Base-by-base conservation (phyloP, 2,329 filamentous ascomycete genomes). In the Aspergillus fijiensis region DNA sequence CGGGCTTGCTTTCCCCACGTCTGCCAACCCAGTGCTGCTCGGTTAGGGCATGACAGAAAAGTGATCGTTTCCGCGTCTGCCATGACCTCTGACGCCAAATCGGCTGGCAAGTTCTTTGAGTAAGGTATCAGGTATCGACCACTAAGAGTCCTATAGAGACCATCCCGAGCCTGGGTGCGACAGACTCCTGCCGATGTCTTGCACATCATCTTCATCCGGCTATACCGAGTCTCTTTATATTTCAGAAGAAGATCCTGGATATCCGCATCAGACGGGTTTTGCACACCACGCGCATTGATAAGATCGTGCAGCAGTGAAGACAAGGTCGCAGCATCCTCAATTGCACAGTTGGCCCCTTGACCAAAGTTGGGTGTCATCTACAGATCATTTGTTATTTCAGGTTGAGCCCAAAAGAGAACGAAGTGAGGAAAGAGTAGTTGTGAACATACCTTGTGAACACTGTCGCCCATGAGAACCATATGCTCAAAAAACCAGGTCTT, bases 321-420 rank as follows among this genome's bases (percentile, higher is more conserved):
- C 4, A 78, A 63, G 10, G 67, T 65, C 5, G 76, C 76, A 2
- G 72, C 76, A 55, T 70, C 71, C 62, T 80, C 77, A 16, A 79
- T 77, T 1, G 76, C 76, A n/a, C 66, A 69, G 61, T 79, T 80
- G 16, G 74, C 77, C 0, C 77, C 77, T 65, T 78, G 76, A 9
- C 77, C 77, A 16, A 68, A 55, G 42, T 75, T 76, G 1, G 70
- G 69, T 7, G 72, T 73, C 71, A 77, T 70, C 71, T 73, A 25
- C 21, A 45, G 5, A 49, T 4, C 14, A 50, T 21, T 29, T 23
- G 45, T 45, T 51, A 35, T 19, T 33, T 19, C 23, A 52, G 12
- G 3, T 27, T 33, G 3, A 39, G 47, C 9, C 14, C 14, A 21
- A n/a, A n/a, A 31, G 27, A 23, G 14, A 11, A 23, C 10, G 23